These are phyloP conservation scores for Kazachstania kunashirensis DNA, from an alignment of 805 yeast species.

Conservation along the genomic window DNA sequence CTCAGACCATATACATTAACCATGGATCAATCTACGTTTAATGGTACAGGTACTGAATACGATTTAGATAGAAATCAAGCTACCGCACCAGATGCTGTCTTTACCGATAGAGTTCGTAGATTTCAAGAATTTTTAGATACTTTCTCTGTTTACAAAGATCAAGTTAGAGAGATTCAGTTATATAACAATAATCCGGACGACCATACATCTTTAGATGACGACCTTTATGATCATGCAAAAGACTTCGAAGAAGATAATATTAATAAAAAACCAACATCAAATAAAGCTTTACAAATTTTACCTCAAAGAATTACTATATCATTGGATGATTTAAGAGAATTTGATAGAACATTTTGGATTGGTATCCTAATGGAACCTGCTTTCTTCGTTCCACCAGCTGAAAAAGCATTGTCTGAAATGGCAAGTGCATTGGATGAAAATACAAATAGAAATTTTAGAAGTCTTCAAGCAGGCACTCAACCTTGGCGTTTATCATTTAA, in stretches of 20 bases:
- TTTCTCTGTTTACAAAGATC: constrained; percentile 56
- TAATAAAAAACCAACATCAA: constrained; percentile 6
- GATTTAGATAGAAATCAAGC: constrained; percentile 8
- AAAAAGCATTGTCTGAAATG: constrained; percentile 73
- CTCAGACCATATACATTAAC: neutral
- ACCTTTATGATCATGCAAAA: constrained; percentile 6
- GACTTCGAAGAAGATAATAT: constrained; percentile 5
- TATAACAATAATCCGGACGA: constrained; percentile 35
- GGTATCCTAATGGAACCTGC: constrained; percentile 72
- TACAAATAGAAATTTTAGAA: constrained; percentile 34
- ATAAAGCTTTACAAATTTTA: constrained; percentile 7
- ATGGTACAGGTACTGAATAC: constrained; percentile 3
- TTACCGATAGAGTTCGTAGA: constrained; percentile 75
- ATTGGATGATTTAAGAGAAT: constrained; percentile 80
- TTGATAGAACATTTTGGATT: constrained; percentile 66
- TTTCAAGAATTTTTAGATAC: constrained; percentile 80
- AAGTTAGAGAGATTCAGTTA: constrained; percentile 62
- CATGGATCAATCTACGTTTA: constrained; percentile 6
- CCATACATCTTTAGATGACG: constrained; percentile 2
- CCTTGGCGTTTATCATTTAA: constrained; percentile 58
- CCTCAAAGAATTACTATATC: constrained; percentile 55
- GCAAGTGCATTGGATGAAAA: constrained; percentile 49
- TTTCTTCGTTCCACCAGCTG: constrained; percentile 81
- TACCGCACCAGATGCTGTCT: constrained; percentile 36
- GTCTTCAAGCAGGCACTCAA: constrained; percentile 41